Evolutionary conservation across 306 rosid genomes (phyloP), one percentile per base, ranked within the genome.

Genomic region (Inga leiocalycina): DNA sequence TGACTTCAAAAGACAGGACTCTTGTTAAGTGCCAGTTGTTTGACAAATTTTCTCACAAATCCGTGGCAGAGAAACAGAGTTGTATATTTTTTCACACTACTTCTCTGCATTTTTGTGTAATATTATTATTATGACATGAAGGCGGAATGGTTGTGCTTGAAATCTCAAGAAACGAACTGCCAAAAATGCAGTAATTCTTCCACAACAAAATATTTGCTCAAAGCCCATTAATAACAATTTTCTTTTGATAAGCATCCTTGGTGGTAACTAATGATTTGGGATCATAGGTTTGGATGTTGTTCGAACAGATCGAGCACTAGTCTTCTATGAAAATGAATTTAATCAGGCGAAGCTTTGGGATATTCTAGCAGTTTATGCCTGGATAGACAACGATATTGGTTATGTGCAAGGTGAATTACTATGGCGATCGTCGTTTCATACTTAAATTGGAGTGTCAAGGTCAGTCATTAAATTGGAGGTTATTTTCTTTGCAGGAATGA

Each of bases 321-420:
- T 79, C 86, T 95, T 91, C 81, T 95, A 95, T 74, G 98, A 95
- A 85, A 89, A 81, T 80, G 93, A 91, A 88, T 85, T n/a, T 75
- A 90, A 95, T 88, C 99, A 89, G 81, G 92, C 99, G 73, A 93
- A 92, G 83, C 98, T 95, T 80, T 95, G 95, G 94, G 95, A 93
- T 81, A 80, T 95, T 81, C 94, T 95, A 67, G 68, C 98, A 17
- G 82, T 95, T 80, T 95, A 92, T 95, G 94, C 98, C 78, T 93
- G 97, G 97, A 45, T 93, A 85, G 97, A 95, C 78, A 85, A 85
- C 17, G 99, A 93, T 82, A 90, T 93, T 83, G 96, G 99, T 86
- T 93, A 95, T 83, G 92, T 95, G 80, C 99, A 93, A 92, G 99
- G 99, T 90, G 87, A 74, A 78, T 81, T 59, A 5, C 48, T 71